Conservation (phyloP, 768 basidiomycete species). For the Exsudoporus frostii region DNA sequence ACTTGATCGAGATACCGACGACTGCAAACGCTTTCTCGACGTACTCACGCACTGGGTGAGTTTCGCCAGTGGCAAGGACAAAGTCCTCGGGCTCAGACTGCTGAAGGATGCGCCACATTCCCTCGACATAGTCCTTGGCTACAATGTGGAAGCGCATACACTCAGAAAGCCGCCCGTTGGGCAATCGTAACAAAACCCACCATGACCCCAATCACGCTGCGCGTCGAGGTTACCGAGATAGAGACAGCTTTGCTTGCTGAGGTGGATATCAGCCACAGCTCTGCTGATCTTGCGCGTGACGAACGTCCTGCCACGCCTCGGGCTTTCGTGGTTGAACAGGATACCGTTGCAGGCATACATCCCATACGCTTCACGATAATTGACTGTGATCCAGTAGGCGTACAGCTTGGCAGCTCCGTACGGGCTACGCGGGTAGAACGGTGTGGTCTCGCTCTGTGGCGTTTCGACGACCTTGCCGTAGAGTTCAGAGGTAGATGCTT, state of each 20-base stretch:
- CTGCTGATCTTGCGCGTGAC: slow-evolving; percentile 94
- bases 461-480: slow-evolving; percentile 97
- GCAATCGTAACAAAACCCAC: slow-evolving; percentile 38
- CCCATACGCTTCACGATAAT: slow-evolving; percentile 92
- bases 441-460: slow-evolving; percentile 93
- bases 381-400: slow-evolving; percentile 86
- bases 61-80: slow-evolving; percentile 95
- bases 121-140: slow-evolving; percentile 92
- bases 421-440: slow-evolving; percentile 97
- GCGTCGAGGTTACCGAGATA: slow-evolving; percentile 96
- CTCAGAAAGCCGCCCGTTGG: slow-evolving; percentile 1
- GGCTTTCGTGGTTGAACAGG: slow-evolving; percentile 97
- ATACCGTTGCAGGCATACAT: slow-evolving; percentile 98
- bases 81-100: slow-evolving; percentile 82
- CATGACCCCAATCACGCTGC: slow-evolving; percentile 97
- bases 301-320: slow-evolving; percentile 90
- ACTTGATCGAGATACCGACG: slow-evolving; percentile 68
- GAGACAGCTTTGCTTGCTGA: slow-evolving; percentile 86
- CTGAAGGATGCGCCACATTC: slow-evolving; percentile 98
- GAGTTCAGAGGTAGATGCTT: slow-evolving; percentile 94
- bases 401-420: slow-evolving; percentile 97
- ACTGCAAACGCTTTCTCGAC: slow-evolving; percentile 81
- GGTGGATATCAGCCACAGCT: slow-evolving; percentile 86
- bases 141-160: neutral
- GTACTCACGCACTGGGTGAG: slow-evolving; percentile 90